phyloP scores from a whole-genome alignment of 768 basidiomycete genomes.

The Phylloporus sp. region DNA sequence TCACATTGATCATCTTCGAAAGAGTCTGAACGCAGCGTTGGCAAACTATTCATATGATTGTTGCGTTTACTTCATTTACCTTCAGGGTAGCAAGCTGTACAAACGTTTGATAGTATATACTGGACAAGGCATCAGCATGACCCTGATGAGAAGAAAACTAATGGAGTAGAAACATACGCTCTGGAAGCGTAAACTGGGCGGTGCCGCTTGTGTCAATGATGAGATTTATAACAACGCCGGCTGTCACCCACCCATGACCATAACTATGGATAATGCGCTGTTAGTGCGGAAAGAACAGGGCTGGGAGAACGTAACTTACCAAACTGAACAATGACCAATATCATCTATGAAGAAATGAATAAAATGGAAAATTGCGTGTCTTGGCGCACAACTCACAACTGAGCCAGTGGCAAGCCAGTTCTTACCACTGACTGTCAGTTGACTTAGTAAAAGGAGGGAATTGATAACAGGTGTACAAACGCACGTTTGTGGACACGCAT shows the following conservation, averaged over 20 bases:
- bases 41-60: background rate
- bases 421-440: conserved; percentile 45
- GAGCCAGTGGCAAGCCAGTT: conserved; percentile 32
- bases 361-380: background rate
- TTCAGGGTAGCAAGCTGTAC: background rate
- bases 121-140: conserved; percentile 23
- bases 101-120: conserved; percentile 26
- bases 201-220: background rate
- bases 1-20: conserved; percentile 33
- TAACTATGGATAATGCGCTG: conserved; percentile 12
- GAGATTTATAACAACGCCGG: too few relatives aligned
- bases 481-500: conserved; percentile 45
- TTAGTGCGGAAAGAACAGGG: conserved; percentile 5
- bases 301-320: conserved; percentile 11
- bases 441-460: background rate
- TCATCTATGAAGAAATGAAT: background rate
- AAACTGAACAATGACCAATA: conserved; percentile 40
- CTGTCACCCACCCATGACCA: conserved; percentile 31
- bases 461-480: conserved; percentile 13
- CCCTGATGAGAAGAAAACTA: background rate
- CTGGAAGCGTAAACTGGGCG: background rate
- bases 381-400: conserved; percentile 20
- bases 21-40: background rate
- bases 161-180: conserved; percentile 3
- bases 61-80: background rate